These are phyloP conservation scores for Rhypophila decipiens DNA, from an alignment of 495 filamentous ascomycete genomes.

Conservation along the genomic window DNA sequence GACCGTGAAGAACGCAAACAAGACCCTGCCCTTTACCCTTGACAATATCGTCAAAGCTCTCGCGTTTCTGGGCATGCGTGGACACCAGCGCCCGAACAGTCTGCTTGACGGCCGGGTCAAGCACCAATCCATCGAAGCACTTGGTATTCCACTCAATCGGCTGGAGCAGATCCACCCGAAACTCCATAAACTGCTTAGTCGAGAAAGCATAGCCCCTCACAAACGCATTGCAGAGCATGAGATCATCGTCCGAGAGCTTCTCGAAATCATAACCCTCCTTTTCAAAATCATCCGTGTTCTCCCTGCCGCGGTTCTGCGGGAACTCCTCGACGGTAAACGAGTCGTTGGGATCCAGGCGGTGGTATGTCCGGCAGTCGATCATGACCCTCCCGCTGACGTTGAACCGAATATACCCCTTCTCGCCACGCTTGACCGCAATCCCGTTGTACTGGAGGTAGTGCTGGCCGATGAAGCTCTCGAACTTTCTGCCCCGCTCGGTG, in stretches of 20 bases:
- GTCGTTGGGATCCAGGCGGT: constrained; percentile 19
- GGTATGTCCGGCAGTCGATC: constrained; percentile 32
- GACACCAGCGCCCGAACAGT: constrained; percentile 47
- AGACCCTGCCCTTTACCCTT: constrained; percentile 31
- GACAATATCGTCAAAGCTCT: constrained; percentile 31
- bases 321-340: constrained; percentile 12
- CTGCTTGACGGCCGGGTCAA: constrained; percentile 44
- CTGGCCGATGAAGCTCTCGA: constrained; percentile 24
- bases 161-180: constrained; percentile 22
- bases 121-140: constrained; percentile 50
- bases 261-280: constrained; percentile 9
- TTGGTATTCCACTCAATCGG: constrained; percentile 24
- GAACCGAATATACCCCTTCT: constrained; percentile 17
- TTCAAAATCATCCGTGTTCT: constrained; percentile 2
- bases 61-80: constrained; percentile 22
- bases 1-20: constrained; percentile 37
- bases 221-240: constrained; percentile 20
- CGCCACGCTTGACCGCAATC: constrained; percentile 20
- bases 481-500: constrained; percentile 25
- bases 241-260: constrained; percentile 24
- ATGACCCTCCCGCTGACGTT: constrained; percentile 28
- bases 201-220: constrained; percentile 31
- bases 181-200: constrained; percentile 25
- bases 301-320: constrained; percentile 1
- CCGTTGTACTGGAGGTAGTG: constrained; percentile 25